These are phyloP conservation scores for Blastobotrys arbuscula DNA, from an alignment of 1,139 yeast species.

Conservation along the genomic window DNA sequence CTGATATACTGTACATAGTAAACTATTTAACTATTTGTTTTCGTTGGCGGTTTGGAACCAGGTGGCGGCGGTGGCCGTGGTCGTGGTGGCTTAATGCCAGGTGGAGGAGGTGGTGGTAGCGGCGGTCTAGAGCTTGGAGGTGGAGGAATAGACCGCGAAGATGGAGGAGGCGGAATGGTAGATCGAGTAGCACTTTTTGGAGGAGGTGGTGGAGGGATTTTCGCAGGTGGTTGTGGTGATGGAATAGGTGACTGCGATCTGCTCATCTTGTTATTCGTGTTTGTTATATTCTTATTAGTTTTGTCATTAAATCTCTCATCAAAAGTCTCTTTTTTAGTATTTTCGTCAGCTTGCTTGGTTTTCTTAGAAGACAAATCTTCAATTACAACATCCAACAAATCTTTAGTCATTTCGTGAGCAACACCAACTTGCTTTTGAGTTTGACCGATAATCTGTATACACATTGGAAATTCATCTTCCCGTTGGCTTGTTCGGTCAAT, in stretches of 20 bases:
- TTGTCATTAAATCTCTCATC: constrained; percentile 1
- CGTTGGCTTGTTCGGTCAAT: constrained; percentile 31
- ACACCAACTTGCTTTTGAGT: constrained; percentile 26
- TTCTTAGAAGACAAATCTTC: no score
- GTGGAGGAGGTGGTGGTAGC: constrained; percentile 16
- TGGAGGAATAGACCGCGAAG: constrained; percentile 12
- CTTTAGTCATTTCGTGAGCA: constrained; percentile 33
- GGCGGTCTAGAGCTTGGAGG: constrained; percentile 16
- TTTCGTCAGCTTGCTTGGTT: constrained; percentile 16
- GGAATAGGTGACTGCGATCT: not conserved
- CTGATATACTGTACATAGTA: constrained; percentile 2
- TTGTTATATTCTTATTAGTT: no score
- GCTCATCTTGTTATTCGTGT: no score
- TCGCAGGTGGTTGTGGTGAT: not conserved
- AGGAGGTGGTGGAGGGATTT: constrained; percentile 6
- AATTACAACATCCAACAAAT: constrained; percentile 31
- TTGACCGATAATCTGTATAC: constrained; percentile 31
- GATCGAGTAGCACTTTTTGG: constrained; percentile 4
- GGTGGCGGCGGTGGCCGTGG: constrained; percentile 11
- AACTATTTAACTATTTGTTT: no score
- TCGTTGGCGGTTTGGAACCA: constrained; percentile 1
- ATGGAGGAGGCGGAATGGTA: constrained; percentile 8
- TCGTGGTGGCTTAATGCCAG: constrained; percentile 11
- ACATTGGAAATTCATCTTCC: constrained; percentile 35
- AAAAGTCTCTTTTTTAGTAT: not conserved